Conservation (phyloP, 495 filamentous ascomycete species). For the Hapsidospora chrysogenum region DNA sequence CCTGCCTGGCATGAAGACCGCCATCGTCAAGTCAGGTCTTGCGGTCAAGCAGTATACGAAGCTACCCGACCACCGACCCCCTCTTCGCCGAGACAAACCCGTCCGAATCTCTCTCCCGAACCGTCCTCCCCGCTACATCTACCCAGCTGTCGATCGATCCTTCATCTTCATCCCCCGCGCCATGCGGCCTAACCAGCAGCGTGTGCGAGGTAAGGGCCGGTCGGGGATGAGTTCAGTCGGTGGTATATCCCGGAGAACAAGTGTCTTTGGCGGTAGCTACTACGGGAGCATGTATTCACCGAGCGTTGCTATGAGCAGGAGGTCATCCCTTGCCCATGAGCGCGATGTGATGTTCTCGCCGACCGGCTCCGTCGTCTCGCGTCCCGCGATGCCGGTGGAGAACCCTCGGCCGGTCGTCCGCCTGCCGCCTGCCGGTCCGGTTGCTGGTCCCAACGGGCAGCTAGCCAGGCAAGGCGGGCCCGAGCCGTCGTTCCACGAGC, state of each 20-base stretch:
- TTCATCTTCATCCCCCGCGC: slow-evolving; percentile 98
- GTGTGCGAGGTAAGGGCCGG: slow-evolving; percentile 54
- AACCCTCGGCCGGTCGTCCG: slow-evolving; percentile 64
- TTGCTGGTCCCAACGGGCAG: too few relatives aligned
- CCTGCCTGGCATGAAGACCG: slow-evolving; percentile 53
- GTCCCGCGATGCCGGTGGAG: slow-evolving; percentile 44
- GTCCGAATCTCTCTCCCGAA: slow-evolving; percentile 85
- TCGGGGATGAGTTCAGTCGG: slow-evolving; percentile 45
- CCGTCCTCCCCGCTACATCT: slow-evolving; percentile 62
- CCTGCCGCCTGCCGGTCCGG: slow-evolving; percentile 42
- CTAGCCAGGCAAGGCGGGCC: slow-evolving; percentile 1
- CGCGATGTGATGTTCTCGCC: slow-evolving; percentile 62
- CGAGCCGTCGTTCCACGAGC: slow-evolving; percentile 27
- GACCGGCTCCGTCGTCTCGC: slow-evolving; percentile 55
- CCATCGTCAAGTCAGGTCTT: slow-evolving; percentile 53
- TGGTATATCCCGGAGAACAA: slow-evolving; percentile 55
- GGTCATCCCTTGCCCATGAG: slow-evolving; percentile 73
- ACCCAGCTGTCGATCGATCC: slow-evolving; percentile 72
- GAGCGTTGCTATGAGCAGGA: slow-evolving; percentile 80
- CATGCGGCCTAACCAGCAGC: slow-evolving; percentile 79
- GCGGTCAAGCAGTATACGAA: slow-evolving; percentile 77
- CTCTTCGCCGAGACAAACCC: slow-evolving; percentile 88
- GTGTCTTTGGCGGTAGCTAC: slow-evolving; percentile 51
- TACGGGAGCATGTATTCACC: slow-evolving; percentile 79
- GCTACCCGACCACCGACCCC: slow-evolving; percentile 86